phyloP scores from a whole-genome alignment of 164 flowering plant species.

The Annona squamosa region DNA sequence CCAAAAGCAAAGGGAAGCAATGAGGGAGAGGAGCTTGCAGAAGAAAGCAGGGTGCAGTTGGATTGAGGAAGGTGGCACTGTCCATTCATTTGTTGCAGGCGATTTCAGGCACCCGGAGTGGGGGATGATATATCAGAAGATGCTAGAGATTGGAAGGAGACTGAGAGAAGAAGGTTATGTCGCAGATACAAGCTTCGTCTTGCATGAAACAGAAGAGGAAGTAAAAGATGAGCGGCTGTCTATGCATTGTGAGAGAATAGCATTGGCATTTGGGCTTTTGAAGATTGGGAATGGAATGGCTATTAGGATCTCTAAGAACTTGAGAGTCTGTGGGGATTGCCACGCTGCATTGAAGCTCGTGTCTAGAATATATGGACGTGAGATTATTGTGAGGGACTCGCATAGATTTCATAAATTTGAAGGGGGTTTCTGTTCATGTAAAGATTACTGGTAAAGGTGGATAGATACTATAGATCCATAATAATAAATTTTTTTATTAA shows the following conservation, averaged over 20 bases:
- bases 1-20: conserved; percentile 9
- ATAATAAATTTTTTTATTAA: too few species aligned
- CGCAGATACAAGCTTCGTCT: conserved; percentile 9
- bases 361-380: conserved; percentile 7
- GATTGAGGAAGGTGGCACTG: conserved; percentile 5
- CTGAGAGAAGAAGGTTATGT: conserved; percentile 8
- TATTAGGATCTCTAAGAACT: conserved; percentile 12
- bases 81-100: conserved; percentile 8
- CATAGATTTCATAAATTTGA: conserved; percentile 9
- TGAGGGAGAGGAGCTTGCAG: conserved; percentile 10
- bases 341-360: conserved; percentile 7
- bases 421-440: conserved; percentile 9
- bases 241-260: conserved; percentile 12
- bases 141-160: conserved; percentile 9
- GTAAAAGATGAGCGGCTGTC: conserved; percentile 11
- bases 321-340: conserved; percentile 12
- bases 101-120: conserved; percentile 16
- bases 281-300: conserved; percentile 5
- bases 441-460: conserved; percentile 7
- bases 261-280: conserved; percentile 9
- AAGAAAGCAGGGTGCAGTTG: conserved; percentile 9
- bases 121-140: conserved; percentile 8
- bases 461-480: not conserved
- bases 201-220: conserved; percentile 11
- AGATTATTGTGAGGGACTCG: conserved; percentile 11